A percentile compares a stretch with the other conserved stretches of the same genome.
Evolutionary conservation across 148 eudicot genomes (phyloP).

Genomic region (Bassia scoparia): DNA sequence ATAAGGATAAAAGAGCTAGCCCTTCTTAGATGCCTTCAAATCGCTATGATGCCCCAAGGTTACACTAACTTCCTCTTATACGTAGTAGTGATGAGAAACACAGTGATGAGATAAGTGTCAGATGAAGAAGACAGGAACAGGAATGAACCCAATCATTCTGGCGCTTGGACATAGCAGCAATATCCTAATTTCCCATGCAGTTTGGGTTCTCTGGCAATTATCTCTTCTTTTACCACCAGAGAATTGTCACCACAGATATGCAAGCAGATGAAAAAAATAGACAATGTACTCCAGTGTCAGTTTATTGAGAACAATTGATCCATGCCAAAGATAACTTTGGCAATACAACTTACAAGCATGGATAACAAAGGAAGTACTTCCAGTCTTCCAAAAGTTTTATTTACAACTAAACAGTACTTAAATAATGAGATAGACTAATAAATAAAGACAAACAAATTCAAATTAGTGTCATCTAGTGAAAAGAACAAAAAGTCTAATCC

Average conservation of each 20-base stretch:
- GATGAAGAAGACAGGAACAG: neutral
- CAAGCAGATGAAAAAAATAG: constrained; percentile 35
- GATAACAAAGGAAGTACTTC: too few relatives aligned
- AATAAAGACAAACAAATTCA: neutral
- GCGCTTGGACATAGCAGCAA: constrained; percentile 11
- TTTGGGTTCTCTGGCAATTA: constrained; percentile 42
- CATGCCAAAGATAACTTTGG: too few relatives aligned
- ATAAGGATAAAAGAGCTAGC: constrained; percentile 1
- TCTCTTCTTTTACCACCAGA: constrained; percentile 47
- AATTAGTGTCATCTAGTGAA: neutral
- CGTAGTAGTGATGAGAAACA: constrained; percentile 8
- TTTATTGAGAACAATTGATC: too few relatives aligned
- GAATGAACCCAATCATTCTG: constrained; percentile 13
- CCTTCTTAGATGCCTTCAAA: constrained; percentile 14
- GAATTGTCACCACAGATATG: constrained; percentile 52
- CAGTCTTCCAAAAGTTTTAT: too few relatives aligned
- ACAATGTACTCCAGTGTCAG: neutral
- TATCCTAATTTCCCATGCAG: constrained; percentile 50
- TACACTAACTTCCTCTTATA: constrained; percentile 21
- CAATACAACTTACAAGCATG: too few relatives aligned
- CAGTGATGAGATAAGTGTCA: constrained; percentile 9
- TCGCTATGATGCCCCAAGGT: constrained; percentile 20
- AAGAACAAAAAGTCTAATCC: neutral
- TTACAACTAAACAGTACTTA: too few relatives aligned
- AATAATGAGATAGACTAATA: too few relatives aligned